Evolutionary conservation across 371 early-diverging fungal species (phyloP).

Genomic region (Funneliformis caledonium): DNA sequence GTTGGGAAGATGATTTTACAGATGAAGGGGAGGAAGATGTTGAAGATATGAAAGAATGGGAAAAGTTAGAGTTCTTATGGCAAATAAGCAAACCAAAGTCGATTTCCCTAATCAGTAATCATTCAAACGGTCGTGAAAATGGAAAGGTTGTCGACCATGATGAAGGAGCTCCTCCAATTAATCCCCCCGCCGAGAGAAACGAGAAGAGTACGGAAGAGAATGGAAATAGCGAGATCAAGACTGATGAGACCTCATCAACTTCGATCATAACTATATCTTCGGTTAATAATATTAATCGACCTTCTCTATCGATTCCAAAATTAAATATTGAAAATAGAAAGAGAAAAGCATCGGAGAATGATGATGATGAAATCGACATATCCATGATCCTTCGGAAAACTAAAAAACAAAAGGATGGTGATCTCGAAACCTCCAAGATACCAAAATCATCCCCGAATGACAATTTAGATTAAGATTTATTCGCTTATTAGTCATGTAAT

Average conservation of each 20-base stretch:
- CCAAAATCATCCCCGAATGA: neutral
- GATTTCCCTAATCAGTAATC: too few species aligned
- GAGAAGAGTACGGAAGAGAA: neutral
- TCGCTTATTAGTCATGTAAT: too few species aligned
- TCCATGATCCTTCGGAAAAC: neutral
- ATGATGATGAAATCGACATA: neutral
- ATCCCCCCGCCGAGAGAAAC: neutral
- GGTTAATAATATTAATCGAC: neutral
- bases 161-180: neutral
- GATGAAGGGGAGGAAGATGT: neutral
- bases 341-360: neutral
- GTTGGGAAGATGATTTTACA: neutral
- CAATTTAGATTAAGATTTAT: too few species aligned
- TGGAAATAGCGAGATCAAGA: neutral
- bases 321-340: neutral
- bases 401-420: neutral
- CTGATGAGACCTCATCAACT: too few species aligned
- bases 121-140: neutral
- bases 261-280: too few species aligned
- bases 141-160: neutral
- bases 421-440: neutral
- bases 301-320: neutral
- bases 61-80: neutral
- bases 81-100: neutral
- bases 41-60: neutral